Conservation (phyloP, 176 grass and related monocot species). For the Cymbopogon citratus region DNA sequence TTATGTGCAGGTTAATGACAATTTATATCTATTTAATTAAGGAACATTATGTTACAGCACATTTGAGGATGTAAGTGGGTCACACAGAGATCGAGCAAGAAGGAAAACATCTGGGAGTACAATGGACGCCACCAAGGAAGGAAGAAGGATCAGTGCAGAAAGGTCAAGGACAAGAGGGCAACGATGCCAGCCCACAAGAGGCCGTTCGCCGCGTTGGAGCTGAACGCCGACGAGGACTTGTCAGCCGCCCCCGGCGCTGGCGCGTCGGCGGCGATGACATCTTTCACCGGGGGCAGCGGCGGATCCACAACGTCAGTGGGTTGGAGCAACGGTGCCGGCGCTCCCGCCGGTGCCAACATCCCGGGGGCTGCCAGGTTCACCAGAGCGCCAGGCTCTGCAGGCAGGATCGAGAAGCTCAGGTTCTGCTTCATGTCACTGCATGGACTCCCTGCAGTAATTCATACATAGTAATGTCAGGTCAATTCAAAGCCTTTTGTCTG, state of each 20-base stretch:
- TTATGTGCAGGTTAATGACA: slow-evolving; percentile 32
- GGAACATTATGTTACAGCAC: slow-evolving; percentile 42
- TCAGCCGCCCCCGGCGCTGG: slow-evolving; percentile 1
- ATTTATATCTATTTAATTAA: slow-evolving; percentile 42
- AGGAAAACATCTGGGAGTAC: neutral
- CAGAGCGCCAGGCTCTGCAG: slow-evolving; percentile 53
- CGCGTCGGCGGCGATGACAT: slow-evolving; percentile 17
- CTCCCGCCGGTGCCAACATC: slow-evolving; percentile 47
- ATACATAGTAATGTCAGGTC: neutral
- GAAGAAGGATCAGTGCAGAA: slow-evolving; percentile 21
- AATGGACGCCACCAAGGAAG: slow-evolving; percentile 22
- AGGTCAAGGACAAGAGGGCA: slow-evolving; percentile 23
- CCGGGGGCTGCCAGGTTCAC: slow-evolving; percentile 37
- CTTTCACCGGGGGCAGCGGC: slow-evolving; percentile 63
- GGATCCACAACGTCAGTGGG: slow-evolving; percentile 60
- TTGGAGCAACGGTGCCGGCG: slow-evolving; percentile 67
- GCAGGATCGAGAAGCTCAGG: slow-evolving; percentile 58
- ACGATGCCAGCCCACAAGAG: slow-evolving; percentile 11
- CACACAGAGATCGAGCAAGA: neutral
- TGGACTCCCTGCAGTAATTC: slow-evolving; percentile 62
- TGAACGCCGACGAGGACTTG: neutral
- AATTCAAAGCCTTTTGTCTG: neutral
- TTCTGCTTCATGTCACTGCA: slow-evolving; percentile 60
- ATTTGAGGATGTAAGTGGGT: slow-evolving; percentile 11
- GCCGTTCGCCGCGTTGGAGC: neutral